phyloP scores from a whole-genome alignment of 805 yeast species.

The Ogataea ganodermae region DNA sequence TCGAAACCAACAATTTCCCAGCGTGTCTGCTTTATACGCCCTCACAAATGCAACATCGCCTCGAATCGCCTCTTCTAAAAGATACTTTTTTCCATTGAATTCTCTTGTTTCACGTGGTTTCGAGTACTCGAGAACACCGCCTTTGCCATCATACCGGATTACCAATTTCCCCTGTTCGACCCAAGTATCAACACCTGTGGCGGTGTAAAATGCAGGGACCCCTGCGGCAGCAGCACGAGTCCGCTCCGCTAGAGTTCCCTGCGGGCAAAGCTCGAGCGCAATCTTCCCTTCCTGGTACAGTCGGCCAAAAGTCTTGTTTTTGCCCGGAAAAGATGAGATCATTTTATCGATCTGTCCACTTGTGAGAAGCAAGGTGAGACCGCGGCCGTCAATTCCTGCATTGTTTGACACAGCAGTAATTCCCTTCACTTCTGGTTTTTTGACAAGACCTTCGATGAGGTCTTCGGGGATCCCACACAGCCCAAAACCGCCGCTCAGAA shows the following conservation, averaged over 20 bases:
- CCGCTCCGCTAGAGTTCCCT: slow-evolving; percentile 53
- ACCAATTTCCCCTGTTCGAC: slow-evolving; percentile 51
- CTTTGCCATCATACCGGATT: slow-evolving; percentile 40
- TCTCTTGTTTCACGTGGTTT: slow-evolving; percentile 44
- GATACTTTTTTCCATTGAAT: slow-evolving; percentile 44
- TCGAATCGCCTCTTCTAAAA: slow-evolving; percentile 44
- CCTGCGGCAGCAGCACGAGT: slow-evolving; percentile 51
- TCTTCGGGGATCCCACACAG: slow-evolving; percentile 50
- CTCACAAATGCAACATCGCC: slow-evolving; percentile 52
- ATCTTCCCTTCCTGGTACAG: slow-evolving; percentile 44
- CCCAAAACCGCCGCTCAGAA: slow-evolving; percentile 52
- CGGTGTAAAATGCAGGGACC: slow-evolving; percentile 50
- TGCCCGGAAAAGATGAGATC: slow-evolving; percentile 49
- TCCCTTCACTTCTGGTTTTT: slow-evolving; percentile 35
- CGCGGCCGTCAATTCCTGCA: slow-evolving; percentile 48
- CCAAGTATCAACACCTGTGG: slow-evolving; percentile 54
- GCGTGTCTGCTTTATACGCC: slow-evolving; percentile 48
- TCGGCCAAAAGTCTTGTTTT: slow-evolving; percentile 42
- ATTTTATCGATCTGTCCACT: slow-evolving; percentile 46
- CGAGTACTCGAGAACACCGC: slow-evolving; percentile 38
- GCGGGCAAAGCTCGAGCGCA: slow-evolving; percentile 51
- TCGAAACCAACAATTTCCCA: slow-evolving; percentile 49
- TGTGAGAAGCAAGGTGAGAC: slow-evolving; percentile 43
- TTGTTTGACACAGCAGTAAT: slow-evolving; percentile 51
- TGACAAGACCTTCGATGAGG: slow-evolving; percentile 39